These are phyloP conservation scores for Stentor roeselii DNA, from an alignment of 73 alveolate genomes.

Conservation along the genomic window DNA sequence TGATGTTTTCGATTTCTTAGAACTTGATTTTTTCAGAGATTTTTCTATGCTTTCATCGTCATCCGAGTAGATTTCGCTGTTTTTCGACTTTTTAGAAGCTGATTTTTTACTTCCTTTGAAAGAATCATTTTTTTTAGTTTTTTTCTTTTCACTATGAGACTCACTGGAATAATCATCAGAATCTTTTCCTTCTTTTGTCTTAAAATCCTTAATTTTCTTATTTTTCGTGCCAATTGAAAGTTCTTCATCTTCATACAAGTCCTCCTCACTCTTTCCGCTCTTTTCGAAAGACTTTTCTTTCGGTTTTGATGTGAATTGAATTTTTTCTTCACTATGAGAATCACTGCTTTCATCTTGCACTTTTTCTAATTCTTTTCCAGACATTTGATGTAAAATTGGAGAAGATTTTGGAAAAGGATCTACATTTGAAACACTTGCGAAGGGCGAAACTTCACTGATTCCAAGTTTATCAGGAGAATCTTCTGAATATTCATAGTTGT, in stretches of 20 bases:
- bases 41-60: not conserved
- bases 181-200: not conserved
- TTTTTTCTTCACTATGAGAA: not conserved
- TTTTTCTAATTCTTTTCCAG: not conserved
- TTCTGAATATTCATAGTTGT: conserved; percentile 33
- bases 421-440: not conserved
- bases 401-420: not conserved
- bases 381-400: not conserved
- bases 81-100: not conserved
- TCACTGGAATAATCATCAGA: not conserved
- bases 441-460: conserved; percentile 16
- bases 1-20: not conserved
- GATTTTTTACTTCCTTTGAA: no score
- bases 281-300: no score
- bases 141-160: not conserved
- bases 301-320: no score
- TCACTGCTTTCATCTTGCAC: not conserved
- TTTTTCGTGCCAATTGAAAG: not conserved
- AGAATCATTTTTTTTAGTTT: not conserved
- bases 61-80: no score
- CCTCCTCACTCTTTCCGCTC: not conserved
- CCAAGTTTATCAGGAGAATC: conserved; percentile 19
- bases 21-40: not conserved
- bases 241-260: not conserved
- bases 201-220: no score